Percentiles rank a stretch among this genome's conserved stretches.
These are phyloP conservation scores for Zalaria sp. DNA, from an alignment of 2,329 filamentous ascomycete species.

Conservation along the genomic window DNA sequence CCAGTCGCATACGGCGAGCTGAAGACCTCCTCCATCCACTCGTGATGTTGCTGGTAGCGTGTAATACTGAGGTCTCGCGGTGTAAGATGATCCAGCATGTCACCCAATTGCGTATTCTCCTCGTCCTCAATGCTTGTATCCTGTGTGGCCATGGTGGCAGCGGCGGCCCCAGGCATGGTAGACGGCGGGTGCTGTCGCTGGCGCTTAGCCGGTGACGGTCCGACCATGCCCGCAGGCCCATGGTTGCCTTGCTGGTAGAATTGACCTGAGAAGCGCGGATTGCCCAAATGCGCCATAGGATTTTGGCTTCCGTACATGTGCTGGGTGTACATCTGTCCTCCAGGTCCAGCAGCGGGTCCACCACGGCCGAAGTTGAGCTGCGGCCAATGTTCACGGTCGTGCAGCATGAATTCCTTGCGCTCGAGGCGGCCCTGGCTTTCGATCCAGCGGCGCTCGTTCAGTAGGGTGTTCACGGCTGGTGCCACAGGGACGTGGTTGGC, in stretches of 20 bases:
- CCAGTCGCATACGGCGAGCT: constrained; percentile 76
- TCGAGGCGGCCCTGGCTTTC: constrained; percentile 65
- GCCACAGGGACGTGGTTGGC: constrained; percentile 48
- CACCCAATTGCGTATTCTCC: constrained; percentile 74
- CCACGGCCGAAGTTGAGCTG: constrained; percentile 47
- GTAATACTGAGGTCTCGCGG: constrained; percentile 78
- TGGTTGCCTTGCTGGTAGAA: constrained; percentile 7
- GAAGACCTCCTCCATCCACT: constrained; percentile 98
- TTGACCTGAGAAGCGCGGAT: constrained; percentile 8
- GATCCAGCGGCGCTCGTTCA: constrained; percentile 44
- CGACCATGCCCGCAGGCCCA: constrained; percentile 7
- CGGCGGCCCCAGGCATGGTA: constrained; percentile 26
- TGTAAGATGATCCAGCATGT: constrained; percentile 79
- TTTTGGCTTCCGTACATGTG: constrained; percentile 8
- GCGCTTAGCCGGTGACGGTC: constrained; percentile 32
- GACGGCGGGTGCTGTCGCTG: constrained; percentile 23
- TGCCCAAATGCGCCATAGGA: constrained; percentile 8
- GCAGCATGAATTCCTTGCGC: constrained; percentile 88
- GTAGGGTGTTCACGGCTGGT: constrained; percentile 16
- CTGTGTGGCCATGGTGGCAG: constrained; percentile 22
- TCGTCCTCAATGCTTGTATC: constrained; percentile 61
- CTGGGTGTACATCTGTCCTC: constrained; percentile 2
- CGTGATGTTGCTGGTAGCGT: constrained; percentile 87
- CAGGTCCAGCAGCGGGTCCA: constrained; percentile 9
- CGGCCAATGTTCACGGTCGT: constrained; percentile 83